phyloP scores from a whole-genome alignment of 2,329 filamentous ascomycete genomes.

The Ceratocystis alfenasii region DNA sequence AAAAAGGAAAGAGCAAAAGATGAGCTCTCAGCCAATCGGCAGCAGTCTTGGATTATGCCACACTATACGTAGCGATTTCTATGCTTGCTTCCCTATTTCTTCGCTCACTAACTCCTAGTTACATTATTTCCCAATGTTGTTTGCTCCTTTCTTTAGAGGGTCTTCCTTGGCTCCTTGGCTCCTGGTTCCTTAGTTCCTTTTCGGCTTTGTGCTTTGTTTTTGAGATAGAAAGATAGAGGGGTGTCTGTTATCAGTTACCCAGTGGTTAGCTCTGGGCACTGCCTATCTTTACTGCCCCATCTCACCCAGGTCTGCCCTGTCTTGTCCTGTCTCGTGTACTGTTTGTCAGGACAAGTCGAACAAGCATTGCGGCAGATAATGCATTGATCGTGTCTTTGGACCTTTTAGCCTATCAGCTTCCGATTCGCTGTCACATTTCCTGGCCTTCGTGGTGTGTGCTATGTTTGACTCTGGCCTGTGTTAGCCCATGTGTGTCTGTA shows the following conservation, averaged over 20 bases:
- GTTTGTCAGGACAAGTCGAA: not conserved
- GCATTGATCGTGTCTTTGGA: not conserved
- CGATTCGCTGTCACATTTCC: not conserved
- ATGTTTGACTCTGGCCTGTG: not conserved
- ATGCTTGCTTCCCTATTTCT: not conserved
- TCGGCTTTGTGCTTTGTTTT: too few relatives aligned
- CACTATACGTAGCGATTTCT: not conserved
- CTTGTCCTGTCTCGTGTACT: not conserved
- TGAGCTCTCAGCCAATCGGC: not conserved
- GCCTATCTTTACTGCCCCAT: too few relatives aligned
- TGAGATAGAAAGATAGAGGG: too few relatives aligned
- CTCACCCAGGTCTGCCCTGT: not conserved
- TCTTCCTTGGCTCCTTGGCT: not conserved
- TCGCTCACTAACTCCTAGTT: not conserved
- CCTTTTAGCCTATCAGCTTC: not conserved
- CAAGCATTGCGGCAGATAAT: not conserved
- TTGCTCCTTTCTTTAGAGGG: not conserved
- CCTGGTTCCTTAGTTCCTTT: not conserved
- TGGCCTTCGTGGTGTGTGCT: not conserved
- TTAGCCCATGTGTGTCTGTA: not conserved
- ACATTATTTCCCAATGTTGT: not conserved
- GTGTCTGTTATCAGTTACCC: too few relatives aligned
- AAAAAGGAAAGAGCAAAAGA: not conserved
- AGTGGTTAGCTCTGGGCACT: too few relatives aligned
- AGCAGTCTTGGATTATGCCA: not conserved